Conservation (phyloP, 2,329 filamentous ascomycete genomes). For the Trichophyton simii region DNA sequence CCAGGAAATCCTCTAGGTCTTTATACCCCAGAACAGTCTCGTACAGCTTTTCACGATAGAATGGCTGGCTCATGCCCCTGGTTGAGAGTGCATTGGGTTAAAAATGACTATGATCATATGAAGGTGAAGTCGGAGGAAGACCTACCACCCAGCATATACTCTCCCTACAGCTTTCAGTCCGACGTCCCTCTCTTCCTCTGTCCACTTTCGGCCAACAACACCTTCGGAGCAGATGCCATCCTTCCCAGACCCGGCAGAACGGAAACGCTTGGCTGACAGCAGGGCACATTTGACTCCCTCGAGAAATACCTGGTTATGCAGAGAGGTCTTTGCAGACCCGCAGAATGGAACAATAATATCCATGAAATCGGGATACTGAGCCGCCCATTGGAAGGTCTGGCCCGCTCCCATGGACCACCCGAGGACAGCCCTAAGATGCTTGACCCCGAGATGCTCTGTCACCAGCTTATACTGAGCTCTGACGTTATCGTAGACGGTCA, state of each 20-base stretch:
- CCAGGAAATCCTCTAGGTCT: constrained; percentile 60
- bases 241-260: constrained; percentile 41
- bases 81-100: neutral
- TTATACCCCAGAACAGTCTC: constrained; percentile 53
- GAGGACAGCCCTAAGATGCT: constrained; percentile 48
- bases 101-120: neutral
- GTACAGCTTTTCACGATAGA: constrained; percentile 61
- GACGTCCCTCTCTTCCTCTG: constrained; percentile 39
- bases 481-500: constrained; percentile 58
- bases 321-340: constrained; percentile 48
- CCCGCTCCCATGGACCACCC: constrained; percentile 62
- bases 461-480: constrained; percentile 53
- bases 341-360: constrained; percentile 55
- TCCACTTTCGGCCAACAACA: constrained; percentile 37
- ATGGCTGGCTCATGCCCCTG: constrained; percentile 65
- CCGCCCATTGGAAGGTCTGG: constrained; percentile 54
- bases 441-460: constrained; percentile 50
- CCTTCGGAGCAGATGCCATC: constrained; percentile 30
- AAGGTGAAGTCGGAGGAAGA: neutral
- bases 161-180: constrained; percentile 60
- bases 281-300: constrained; percentile 51
- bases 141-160: constrained; percentile 60
- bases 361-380: constrained; percentile 52
- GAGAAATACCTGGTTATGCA: constrained; percentile 58
- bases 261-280: constrained; percentile 44